A percentile compares a stretch with the other conserved stretches of the same genome.
Evolutionary conservation across 139 green algal genomes (phyloP).

Genomic region (Chlamydomonas incerta): DNA sequence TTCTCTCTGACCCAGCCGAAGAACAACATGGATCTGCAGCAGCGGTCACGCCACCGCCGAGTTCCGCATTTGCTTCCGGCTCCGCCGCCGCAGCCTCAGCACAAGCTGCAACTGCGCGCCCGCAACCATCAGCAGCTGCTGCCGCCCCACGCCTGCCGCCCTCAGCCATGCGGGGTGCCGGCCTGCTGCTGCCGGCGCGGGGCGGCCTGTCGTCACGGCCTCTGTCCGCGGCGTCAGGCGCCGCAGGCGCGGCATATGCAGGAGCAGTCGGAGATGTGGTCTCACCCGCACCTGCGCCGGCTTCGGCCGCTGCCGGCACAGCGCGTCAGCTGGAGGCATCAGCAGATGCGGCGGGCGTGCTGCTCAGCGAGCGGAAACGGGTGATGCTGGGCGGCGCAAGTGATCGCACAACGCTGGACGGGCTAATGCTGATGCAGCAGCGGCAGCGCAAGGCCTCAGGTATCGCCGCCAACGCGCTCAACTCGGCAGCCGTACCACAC

Average conservation of each 20-base stretch:
- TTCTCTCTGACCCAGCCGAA: too few species aligned
- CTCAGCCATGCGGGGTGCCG: too few species aligned
- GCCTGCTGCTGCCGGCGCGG: too few species aligned
- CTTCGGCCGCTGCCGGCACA: background rate
- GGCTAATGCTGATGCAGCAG: constrained; percentile 29
- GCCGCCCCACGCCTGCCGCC: too few species aligned
- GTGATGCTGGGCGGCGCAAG: background rate
- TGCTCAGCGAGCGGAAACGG: constrained; percentile 4
- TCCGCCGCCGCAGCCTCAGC: too few species aligned
- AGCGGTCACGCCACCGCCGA: too few species aligned
- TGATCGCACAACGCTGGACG: background rate
- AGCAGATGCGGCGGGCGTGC: background rate
- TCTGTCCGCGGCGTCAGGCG: background rate
- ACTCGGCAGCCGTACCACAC: background rate
- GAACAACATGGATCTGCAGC: background rate
- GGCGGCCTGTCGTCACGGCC: too few species aligned
- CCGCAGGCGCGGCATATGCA: too few species aligned
- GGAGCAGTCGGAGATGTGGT: background rate
- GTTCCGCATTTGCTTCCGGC: too few species aligned
- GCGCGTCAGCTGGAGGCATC: background rate
- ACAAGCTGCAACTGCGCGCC: too few species aligned
- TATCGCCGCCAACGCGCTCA: background rate
- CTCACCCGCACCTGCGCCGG: background rate
- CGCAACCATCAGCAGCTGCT: too few species aligned
- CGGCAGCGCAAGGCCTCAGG: background rate